Evolutionary conservation across 2,329 filamentous ascomycete genomes (phyloP).

Genomic region (Simplicillium aogashimaense): DNA sequence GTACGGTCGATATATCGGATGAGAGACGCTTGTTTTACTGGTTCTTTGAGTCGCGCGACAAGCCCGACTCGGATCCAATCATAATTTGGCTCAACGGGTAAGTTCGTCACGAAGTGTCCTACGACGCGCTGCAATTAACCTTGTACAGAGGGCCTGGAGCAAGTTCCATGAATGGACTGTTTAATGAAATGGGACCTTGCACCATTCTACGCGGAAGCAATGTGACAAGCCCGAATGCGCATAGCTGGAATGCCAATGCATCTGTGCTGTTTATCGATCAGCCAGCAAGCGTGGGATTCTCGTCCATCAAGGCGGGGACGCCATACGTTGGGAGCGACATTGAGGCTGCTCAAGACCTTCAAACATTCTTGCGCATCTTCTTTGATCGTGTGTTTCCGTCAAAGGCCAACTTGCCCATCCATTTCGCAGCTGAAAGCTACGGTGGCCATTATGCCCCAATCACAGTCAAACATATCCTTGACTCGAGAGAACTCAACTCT

Average conservation of each 20-base stretch:
- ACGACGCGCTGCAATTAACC: too few species aligned
- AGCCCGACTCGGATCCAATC: slow-evolving; percentile 84
- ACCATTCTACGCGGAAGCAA: slow-evolving; percentile 7
- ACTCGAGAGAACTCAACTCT: slow-evolving; percentile 4
- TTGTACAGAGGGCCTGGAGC: slow-evolving; percentile 3
- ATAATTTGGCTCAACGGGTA: slow-evolving; percentile 75
- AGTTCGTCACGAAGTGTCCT: too few species aligned
- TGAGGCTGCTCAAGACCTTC: slow-evolving; percentile 33
- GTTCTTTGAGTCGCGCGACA: slow-evolving; percentile 94
- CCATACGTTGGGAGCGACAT: slow-evolving; percentile 25
- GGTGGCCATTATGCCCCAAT: slow-evolving; percentile 49
- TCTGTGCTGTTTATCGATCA: slow-evolving; percentile 31
- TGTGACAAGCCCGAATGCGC: slow-evolving; percentile 7
- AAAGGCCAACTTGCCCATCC: slow-evolving; percentile 22
- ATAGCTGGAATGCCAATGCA: slow-evolving; percentile 10
- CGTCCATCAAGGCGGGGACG: slow-evolving; percentile 22
- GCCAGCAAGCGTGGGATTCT: slow-evolving; percentile 49
- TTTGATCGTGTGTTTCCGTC: slow-evolving; percentile 30
- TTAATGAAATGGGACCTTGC: slow-evolving; percentile 9
- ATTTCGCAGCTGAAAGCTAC: slow-evolving; percentile 49
- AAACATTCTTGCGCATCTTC: slow-evolving; percentile 35
- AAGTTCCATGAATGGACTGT: slow-evolving; percentile 2
- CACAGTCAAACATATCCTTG: slow-evolving; percentile 6
- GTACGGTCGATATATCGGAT: slow-evolving; percentile 4
- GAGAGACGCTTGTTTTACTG: slow-evolving; percentile 18